Evolutionary conservation across 2,329 filamentous ascomycete genomes (phyloP).

Genomic region (Capronia americana): DNA sequence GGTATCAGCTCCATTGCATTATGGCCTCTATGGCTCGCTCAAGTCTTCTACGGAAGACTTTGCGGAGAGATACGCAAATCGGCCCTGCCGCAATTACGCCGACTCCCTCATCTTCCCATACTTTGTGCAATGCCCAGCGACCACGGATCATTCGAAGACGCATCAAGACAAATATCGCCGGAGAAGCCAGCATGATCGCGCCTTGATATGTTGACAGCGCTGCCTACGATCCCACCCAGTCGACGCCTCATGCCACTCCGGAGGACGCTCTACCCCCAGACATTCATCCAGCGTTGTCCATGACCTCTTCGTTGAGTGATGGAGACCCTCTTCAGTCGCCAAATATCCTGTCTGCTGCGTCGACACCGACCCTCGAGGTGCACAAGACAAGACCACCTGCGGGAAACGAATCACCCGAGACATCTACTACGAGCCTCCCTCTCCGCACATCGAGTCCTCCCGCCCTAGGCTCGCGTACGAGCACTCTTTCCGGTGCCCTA

Average conservation of each 20-base stretch:
- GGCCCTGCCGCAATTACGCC: background rate
- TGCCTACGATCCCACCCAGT: background rate
- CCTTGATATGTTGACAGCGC: constrained; percentile 25
- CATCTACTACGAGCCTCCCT: constrained; percentile 62
- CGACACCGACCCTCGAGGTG: constrained; percentile 65
- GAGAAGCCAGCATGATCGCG: background rate
- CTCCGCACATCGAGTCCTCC: constrained; percentile 66
- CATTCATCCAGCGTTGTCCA: constrained; percentile 36
- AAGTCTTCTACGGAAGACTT: background rate
- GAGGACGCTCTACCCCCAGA: constrained; percentile 18
- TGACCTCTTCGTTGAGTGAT: constrained; percentile 40
- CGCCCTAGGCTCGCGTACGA: constrained; percentile 61
- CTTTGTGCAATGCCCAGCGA: background rate
- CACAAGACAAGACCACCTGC: constrained; percentile 64
- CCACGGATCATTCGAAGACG: background rate
- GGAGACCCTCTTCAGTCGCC: constrained; percentile 36
- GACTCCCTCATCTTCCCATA: background rate
- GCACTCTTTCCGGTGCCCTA: constrained; percentile 70
- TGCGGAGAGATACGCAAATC: background rate
- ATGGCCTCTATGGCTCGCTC: background rate
- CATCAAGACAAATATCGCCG: background rate
- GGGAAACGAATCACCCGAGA: constrained; percentile 59
- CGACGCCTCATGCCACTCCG: constrained; percentile 29
- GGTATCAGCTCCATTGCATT: background rate
- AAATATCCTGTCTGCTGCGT: constrained; percentile 23